Evolutionary conservation across 2,329 filamentous ascomycete genomes (phyloP), one percentile per base, ranked within the genome.

Genomic region (Magnaporthiopsis rhizophila): DNA sequence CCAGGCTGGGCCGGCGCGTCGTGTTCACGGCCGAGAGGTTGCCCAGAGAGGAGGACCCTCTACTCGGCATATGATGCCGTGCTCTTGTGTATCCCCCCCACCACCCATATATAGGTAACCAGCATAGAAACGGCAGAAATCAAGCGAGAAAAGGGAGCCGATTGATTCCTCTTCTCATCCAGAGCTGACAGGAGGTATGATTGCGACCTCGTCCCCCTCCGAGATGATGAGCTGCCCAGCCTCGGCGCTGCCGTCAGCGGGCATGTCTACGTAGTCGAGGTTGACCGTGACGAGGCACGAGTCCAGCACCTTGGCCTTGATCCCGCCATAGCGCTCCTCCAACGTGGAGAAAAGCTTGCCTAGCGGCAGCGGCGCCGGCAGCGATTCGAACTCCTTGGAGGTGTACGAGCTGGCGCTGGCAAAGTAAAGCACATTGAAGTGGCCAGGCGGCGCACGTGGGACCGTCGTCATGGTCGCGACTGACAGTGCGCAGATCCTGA

Each of bases 181-280:
- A 53, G 91, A 92, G 79, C 91, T 96, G 68, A 96, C 92, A 12
- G 92, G 91, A 45, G 92, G 91, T 65, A 96, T 94, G 50, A 96
- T 89, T 58, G 89, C 92, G 64, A 96, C 90, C 77, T 96, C 92
- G 72, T 96, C 91, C 34, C 88, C 90, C 67, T 86, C 85, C 62
- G 86, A 77, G 65, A 96, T 89, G 64, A 85, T 73, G 32, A 80
- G 69, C 21, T 77, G 77, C 11, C 72, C 71, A 24, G 77, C 77
- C 60, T 75, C 75, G 38, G 76, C 76, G 57, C 80, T 79, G 8
- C 72, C 71, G 7, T 64, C 67, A 6, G 80, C 78, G 13, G 83
- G 79, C 13, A 91, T 70, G 72, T 95, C 89, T 71, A 94, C 86
- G 77, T 96, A 96, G 65, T 91, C 84, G 64, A 94, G 77, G 69